These are phyloP conservation scores for Geum urbanum DNA, from an alignment of 306 rosid genomes.

Conservation along the genomic window DNA sequence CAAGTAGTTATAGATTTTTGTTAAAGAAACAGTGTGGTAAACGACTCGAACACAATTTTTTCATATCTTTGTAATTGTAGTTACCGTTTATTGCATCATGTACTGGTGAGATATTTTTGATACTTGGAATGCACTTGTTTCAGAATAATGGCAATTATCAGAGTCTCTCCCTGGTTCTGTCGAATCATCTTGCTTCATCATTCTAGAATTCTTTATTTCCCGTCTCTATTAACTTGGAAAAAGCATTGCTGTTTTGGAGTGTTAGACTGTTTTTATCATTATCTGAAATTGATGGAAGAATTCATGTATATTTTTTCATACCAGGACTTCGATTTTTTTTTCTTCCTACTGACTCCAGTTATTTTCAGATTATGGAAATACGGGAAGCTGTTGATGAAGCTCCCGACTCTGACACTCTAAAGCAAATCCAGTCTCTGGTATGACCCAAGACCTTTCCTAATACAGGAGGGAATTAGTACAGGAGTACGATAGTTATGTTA, in stretches of 20 bases:
- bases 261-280: neutral
- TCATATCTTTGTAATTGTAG: neutral
- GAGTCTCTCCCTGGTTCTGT: neutral
- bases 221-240: neutral
- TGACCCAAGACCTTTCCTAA: neutral
- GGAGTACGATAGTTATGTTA: neutral
- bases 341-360: constrained; percentile 11
- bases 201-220: neutral
- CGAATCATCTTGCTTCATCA: neutral
- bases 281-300: neutral
- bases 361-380: constrained; percentile 82
- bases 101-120: neutral
- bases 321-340: neutral
- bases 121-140: neutral
- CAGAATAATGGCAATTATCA: neutral
- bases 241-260: neutral
- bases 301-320: neutral
- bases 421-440: constrained; percentile 67
- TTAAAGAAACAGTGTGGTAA: neutral
- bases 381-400: constrained; percentile 95
- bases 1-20: neutral
- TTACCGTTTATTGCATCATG: neutral
- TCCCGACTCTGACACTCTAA: constrained; percentile 49
- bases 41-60: neutral
- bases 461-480: neutral